Evolutionary conservation across 805 yeast genomes (phyloP).

Genomic region (Candida michaelii): DNA sequence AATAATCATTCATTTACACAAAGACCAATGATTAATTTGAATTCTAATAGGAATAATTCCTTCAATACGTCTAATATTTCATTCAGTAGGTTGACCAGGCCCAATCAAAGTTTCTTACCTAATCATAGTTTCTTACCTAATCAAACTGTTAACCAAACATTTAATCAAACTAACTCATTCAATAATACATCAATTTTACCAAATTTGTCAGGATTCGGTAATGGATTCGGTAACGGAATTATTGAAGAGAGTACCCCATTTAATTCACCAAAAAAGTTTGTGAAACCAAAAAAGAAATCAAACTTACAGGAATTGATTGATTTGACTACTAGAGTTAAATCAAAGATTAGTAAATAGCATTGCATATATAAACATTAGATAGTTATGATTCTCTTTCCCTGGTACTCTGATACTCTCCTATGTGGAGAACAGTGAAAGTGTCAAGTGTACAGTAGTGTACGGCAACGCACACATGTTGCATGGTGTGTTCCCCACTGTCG

Average conservation of each 20-base stretch:
- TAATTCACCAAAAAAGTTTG: slow-evolving; percentile 24
- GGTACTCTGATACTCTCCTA: too few relatives aligned
- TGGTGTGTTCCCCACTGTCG: too few relatives aligned
- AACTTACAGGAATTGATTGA: slow-evolving; percentile 14
- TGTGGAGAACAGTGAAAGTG: too few relatives aligned
- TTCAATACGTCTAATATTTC: neutral
- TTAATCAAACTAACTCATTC: neutral
- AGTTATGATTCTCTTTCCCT: too few relatives aligned
- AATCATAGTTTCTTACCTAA: neutral
- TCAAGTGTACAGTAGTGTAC: too few relatives aligned
- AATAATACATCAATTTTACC: slow-evolving; percentile 20
- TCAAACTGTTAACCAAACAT: neutral
- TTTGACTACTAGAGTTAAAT: slow-evolving; percentile 14
- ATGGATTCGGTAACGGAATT: slow-evolving; percentile 36
- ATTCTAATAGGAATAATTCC: neutral
- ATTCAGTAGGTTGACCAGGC: slow-evolving; percentile 6
- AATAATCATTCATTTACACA: slow-evolving; percentile 23
- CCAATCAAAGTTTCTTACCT: slow-evolving; percentile 4
- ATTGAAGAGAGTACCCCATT: slow-evolving; percentile 40
- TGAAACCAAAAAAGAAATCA: slow-evolving; percentile 14
- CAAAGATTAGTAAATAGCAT: slow-evolving; percentile 11
- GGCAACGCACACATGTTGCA: too few relatives aligned
- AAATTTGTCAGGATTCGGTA: slow-evolving; percentile 34
- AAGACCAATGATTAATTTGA: slow-evolving; percentile 6
- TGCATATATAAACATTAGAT: neutral